These are phyloP conservation scores for Boletus sp. DNA, from an alignment of 768 basidiomycete genomes.

Conservation along the genomic window DNA sequence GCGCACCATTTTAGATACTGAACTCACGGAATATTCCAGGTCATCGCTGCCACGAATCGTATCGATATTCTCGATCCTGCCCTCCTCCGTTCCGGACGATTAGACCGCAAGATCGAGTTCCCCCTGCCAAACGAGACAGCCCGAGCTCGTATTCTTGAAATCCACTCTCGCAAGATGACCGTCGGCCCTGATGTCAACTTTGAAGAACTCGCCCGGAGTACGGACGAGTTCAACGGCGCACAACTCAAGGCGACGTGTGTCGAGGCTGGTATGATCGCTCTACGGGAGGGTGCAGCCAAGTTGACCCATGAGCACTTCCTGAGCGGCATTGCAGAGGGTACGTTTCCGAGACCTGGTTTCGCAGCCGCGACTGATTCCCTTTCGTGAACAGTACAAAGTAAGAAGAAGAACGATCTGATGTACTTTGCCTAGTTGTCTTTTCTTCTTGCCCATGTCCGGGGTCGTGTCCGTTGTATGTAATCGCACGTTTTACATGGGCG, in stretches of 20 bases:
- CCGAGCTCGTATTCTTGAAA: constrained; percentile 94
- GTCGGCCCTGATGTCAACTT: constrained; percentile 88
- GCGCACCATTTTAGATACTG: neutral
- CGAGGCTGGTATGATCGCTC: constrained; percentile 98
- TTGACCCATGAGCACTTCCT: constrained; percentile 95
- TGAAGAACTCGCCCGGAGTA: constrained; percentile 93
- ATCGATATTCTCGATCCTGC: constrained; percentile 99
- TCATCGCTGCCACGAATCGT: constrained; percentile 97
- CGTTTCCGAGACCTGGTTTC: constrained; percentile 21
- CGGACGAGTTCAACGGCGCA: constrained; percentile 98
- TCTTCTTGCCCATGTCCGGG: neutral
- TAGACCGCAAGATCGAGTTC: constrained; percentile 99
- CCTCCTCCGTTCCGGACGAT: constrained; percentile 94
- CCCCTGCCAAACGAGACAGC: constrained; percentile 95
- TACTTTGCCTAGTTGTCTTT: constrained; percentile 73
- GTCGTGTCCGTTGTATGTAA: constrained; percentile 9
- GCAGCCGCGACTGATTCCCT: constrained; percentile 20
- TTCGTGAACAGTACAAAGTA: constrained; percentile 79
- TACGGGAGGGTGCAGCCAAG: constrained; percentile 88
- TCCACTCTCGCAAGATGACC: constrained; percentile 96
- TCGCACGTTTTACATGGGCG: neutral
- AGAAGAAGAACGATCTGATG: constrained; percentile 99
- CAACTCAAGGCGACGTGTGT: constrained; percentile 98
- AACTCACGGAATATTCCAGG: constrained; percentile 45
- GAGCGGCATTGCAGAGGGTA: constrained; percentile 86